A percentile compares a stretch with the other conserved stretches of the same genome.
phyloP scores from a whole-genome alignment of 2,329 filamentous ascomycete species.

The Aspergillus sp. region DNA sequence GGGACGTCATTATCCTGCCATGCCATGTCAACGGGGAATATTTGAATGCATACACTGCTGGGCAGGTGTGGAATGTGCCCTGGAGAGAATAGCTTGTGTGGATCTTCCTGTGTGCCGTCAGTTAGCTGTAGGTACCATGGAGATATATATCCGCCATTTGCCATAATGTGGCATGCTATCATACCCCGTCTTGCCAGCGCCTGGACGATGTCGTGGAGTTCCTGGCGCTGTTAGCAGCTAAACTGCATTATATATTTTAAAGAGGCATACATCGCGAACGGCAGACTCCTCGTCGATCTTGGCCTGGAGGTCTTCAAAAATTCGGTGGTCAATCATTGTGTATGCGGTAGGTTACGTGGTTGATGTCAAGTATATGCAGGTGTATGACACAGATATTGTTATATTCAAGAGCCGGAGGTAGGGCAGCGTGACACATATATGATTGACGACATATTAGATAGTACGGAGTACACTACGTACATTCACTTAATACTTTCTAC shows the following conservation, averaged over 20 bases:
- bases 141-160: not conserved
- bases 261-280: slow-evolving; percentile 59
- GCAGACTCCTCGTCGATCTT: slow-evolving; percentile 82
- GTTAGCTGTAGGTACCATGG: slow-evolving; percentile 4
- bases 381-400: not conserved
- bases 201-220: slow-evolving; percentile 72
- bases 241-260: slow-evolving; percentile 14
- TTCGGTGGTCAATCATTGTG: slow-evolving; percentile 63
- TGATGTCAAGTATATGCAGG: slow-evolving; percentile 9
- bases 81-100: slow-evolving; percentile 73
- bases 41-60: slow-evolving; percentile 44
- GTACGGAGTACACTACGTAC: too few relatives aligned
- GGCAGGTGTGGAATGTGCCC: slow-evolving; percentile 79
- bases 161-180: not conserved
- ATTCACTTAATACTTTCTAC: too few relatives aligned
- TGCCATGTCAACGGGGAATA: not conserved
- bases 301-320: slow-evolving; percentile 79
- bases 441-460: too few relatives aligned
- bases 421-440: too few relatives aligned
- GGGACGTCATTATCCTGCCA: not conserved
- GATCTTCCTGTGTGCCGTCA: slow-evolving; percentile 50
- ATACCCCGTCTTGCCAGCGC: slow-evolving; percentile 67
- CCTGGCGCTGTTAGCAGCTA: slow-evolving; percentile 33
- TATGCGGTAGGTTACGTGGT: slow-evolving; percentile 6
- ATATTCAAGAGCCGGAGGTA: slow-evolving; percentile 1